A percentile compares a stretch with the other conserved stretches of the same genome.
phyloP scores from a whole-genome alignment of 2,329 filamentous ascomycete genomes.

The Paraphaeosphaeria minitans region DNA sequence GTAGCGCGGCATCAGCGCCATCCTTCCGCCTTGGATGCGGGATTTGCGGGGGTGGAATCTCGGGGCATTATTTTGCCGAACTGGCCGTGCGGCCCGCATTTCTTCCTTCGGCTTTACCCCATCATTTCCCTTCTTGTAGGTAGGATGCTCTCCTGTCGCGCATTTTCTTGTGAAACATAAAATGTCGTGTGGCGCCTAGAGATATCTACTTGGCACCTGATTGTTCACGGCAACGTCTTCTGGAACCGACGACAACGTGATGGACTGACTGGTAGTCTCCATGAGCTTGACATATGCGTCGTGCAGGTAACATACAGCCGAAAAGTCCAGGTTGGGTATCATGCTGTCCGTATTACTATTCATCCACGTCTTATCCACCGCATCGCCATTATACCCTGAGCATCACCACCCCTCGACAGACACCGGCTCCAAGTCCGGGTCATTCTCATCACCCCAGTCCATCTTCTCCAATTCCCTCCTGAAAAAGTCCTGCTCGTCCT shows the following conservation, averaged over 20 bases:
- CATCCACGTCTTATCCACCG: background rate
- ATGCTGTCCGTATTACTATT: background rate
- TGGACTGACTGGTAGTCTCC: too few species aligned
- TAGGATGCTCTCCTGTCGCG: too few species aligned
- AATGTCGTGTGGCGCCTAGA: too few species aligned
- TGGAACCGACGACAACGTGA: too few species aligned
- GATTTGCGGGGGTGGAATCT: conserved; percentile 26
- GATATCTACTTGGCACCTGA: conserved; percentile 2
- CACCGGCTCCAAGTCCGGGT: conserved; percentile 30
- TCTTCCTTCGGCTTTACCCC: conserved; percentile 18
- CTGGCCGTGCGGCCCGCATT: conserved; percentile 32
- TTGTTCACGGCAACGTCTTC: too few species aligned
- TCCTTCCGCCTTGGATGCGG: conserved; percentile 4
- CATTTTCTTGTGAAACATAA: too few species aligned
- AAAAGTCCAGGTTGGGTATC: background rate
- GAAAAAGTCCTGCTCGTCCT: conserved; percentile 56
- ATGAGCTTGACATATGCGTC: too few species aligned
- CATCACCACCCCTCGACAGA: conserved; percentile 36
- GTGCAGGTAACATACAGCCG: background rate
- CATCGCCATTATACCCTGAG: background rate
- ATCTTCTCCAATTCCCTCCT: conserved; percentile 57
- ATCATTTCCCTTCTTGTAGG: background rate
- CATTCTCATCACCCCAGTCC: conserved; percentile 47
- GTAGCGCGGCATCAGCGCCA: conserved; percentile 8
- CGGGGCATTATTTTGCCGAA: conserved; percentile 31